Base-by-base conservation (phyloP, 495 filamentous ascomycete genomes). In the Neurospora sp. region DNA sequence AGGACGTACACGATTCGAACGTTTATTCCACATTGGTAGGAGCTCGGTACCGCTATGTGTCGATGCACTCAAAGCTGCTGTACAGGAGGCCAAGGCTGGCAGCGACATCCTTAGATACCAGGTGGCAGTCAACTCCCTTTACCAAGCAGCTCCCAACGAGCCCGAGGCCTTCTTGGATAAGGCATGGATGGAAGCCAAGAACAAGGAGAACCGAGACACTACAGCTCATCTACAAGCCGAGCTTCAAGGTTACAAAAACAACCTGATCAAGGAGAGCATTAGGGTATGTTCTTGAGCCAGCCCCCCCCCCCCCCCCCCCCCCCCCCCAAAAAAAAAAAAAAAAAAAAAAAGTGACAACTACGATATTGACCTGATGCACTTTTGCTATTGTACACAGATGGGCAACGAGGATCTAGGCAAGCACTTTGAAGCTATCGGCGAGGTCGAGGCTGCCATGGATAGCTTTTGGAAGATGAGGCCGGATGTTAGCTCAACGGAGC, bases 241-340 rank as follows among this genome's bases (percentile, higher is more conserved):
- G 78, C 83, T 99, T 39, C 93, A 93, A 79, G 92, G 91, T 8
- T 98, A 98, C 83, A 99, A 97, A 82, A 97, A 98, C 77, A 99
- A 98, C 75, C 81, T 98, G 42, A 93, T 99, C 75, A 98, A 98
- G 80, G 96, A 99, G 82, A 98, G 94, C 82, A 97, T 98, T 74
- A 84, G 96, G 78, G 94, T 96, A 86, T 72, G 90, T 75, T 70
- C 23, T 39, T 39, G 16, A 14, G 38, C n/a, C n/a, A n/a, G 81
- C 23, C 18, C 38, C 31, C 5, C 38, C 39, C 20, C n/a, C n/a
- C n/a, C n/a, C n/a, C n/a, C n/a, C n/a, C n/a, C n/a, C n/a, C n/a
- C n/a, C n/a, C n/a, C n/a, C n/a, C n/a, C n/a, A n/a, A n/a, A n/a
- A n/a, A n/a, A n/a, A n/a, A n/a, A n/a, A n/a, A n/a, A n/a, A n/a